A percentile compares a stretch with the other conserved stretches of the same genome.
phyloP scores from a whole-genome alignment of 305 asterid genomes.

The Coffea humblotiana region DNA sequence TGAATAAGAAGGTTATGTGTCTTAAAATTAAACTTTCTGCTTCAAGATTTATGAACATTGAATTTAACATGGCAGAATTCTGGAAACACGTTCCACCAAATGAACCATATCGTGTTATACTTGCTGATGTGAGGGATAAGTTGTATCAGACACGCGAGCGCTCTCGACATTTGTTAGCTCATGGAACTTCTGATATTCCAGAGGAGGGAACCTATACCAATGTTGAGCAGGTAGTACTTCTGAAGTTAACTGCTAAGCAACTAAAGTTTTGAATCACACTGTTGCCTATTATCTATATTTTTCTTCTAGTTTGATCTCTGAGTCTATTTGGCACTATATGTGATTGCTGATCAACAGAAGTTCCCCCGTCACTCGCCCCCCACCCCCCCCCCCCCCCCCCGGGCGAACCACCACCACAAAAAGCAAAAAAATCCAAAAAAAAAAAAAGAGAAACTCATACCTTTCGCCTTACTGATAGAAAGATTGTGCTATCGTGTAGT shows the following conservation, averaged over 20 bases:
- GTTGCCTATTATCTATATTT: background rate
- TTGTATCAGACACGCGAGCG: slow-evolving; percentile 93
- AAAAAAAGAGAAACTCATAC: background rate
- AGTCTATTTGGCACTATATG: background rate
- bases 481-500: slow-evolving; percentile 28
- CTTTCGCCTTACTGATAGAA: background rate
- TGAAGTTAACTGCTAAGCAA: background rate
- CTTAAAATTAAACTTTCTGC: background rate
- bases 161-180: slow-evolving; percentile 77
- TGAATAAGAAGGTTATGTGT: background rate
- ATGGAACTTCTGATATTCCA: slow-evolving; percentile 81
- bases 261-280: background rate
- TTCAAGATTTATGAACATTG: background rate
- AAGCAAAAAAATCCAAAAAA: too few relatives aligned
- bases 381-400: too few relatives aligned
- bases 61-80: slow-evolving; percentile 49
- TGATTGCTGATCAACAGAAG: background rate
- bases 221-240: slow-evolving; percentile 52
- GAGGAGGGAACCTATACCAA: slow-evolving; percentile 77
- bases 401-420: too few relatives aligned
- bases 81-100: slow-evolving; percentile 83
- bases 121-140: slow-evolving; percentile 90
- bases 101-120: slow-evolving; percentile 93
- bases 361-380: too few relatives aligned
- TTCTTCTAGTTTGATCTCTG: background rate